These are phyloP conservation scores for Nothophaeocryptopus gaeumannii DNA, from an alignment of 2,329 filamentous ascomycete species.

Conservation along the genomic window DNA sequence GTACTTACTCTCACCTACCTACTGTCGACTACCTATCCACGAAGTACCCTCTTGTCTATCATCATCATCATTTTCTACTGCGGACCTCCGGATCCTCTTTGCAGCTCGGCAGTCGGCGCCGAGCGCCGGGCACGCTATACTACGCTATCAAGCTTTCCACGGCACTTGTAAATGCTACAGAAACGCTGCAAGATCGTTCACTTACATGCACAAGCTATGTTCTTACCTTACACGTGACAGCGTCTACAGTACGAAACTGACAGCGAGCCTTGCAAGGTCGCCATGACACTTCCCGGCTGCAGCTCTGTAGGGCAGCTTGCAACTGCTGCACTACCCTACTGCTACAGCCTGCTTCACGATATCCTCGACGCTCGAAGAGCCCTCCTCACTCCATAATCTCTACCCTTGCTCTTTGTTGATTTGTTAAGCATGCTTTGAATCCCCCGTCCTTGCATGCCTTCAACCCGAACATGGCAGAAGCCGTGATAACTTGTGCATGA, in stretches of 20 bases:
- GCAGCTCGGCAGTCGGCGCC: not conserved
- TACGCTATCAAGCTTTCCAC: slow-evolving; percentile 1
- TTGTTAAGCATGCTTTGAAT: not conserved
- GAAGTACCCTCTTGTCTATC: too few species aligned
- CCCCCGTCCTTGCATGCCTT: slow-evolving; percentile 1
- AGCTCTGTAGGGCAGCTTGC: not conserved
- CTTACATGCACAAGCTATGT: slow-evolving; percentile 1
- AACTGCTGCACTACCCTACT: not conserved
- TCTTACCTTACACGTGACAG: not conserved
- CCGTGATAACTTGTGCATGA: not conserved
- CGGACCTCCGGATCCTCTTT: too few species aligned
- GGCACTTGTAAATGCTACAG: too few species aligned
- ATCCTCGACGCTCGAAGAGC: not conserved
- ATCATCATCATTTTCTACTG: too few species aligned
- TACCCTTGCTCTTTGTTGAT: not conserved
- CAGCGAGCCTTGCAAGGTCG: not conserved
- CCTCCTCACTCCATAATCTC: not conserved
- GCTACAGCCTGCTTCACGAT: slow-evolving; percentile 1
- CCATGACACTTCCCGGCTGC: not conserved
- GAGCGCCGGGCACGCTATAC: not conserved
- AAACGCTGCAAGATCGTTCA: not conserved
- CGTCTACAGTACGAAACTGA: slow-evolving; percentile 1
- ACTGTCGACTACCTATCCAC: too few species aligned
- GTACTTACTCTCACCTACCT: too few species aligned
- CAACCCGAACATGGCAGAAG: not conserved